Conservation (phyloP, 2,329 filamentous ascomycete genomes). For the Amphichorda felina region DNA sequence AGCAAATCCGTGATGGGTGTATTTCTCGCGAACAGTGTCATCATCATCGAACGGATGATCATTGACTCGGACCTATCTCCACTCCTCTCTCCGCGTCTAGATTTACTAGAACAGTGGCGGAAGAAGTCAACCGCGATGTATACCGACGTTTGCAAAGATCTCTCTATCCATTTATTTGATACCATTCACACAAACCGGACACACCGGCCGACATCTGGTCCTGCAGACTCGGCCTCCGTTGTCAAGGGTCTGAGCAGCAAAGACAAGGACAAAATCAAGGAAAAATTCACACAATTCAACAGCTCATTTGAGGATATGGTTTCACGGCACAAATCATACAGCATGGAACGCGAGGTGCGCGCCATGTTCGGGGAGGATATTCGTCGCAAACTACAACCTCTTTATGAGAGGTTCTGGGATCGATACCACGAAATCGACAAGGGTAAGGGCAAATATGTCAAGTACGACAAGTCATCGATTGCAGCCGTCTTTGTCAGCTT, state of each 20-base stretch:
- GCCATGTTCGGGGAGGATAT: conserved; percentile 72
- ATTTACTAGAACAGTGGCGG: conserved; percentile 67
- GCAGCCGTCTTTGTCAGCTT: conserved; percentile 50
- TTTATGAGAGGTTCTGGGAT: conserved; percentile 94
- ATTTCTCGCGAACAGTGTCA: conserved; percentile 81
- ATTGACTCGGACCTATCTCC: conserved; percentile 65
- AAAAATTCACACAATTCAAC: conserved; percentile 92
- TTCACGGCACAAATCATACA: conserved; percentile 65
- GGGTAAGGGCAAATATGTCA: conserved; percentile 95
- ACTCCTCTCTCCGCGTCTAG: conserved; percentile 55
- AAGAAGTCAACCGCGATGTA: conserved; percentile 79
- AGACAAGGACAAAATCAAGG: conserved; percentile 92
- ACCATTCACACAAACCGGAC: conserved; percentile 79
- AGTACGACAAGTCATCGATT: conserved; percentile 83
- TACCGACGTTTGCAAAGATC: conserved; percentile 78
- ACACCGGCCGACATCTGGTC: conserved; percentile 60
- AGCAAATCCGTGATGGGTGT: conserved; percentile 72
- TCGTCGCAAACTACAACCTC: conserved; percentile 81
- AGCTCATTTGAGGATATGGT: conserved; percentile 82
- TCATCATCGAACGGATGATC: conserved; percentile 76
- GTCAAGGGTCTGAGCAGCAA: conserved; percentile 77
- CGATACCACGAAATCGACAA: conserved; percentile 96
- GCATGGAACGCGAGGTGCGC: conserved; percentile 86
- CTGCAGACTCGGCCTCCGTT: conserved; percentile 71
- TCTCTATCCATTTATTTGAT: conserved; percentile 75